Conservation (phyloP, 305 asterid species). For the Coffea humblotiana region DNA sequence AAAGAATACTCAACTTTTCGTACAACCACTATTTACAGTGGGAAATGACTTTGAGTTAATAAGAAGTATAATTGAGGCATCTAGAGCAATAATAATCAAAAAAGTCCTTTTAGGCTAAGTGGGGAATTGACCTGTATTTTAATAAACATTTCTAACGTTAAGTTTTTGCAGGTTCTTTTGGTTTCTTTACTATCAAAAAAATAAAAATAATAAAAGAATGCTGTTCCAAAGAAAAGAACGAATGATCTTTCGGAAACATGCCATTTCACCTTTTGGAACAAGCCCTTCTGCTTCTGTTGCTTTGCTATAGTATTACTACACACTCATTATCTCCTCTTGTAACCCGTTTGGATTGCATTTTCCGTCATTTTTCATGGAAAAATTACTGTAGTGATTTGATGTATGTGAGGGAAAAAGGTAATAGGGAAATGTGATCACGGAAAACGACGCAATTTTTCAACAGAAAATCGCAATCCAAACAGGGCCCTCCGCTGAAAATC, state of each 20-base stretch:
- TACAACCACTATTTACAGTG: slow-evolving; percentile 13
- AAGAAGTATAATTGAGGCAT: slow-evolving; percentile 16
- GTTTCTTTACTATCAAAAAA: neutral
- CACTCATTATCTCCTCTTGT: too few relatives aligned
- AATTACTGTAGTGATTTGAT: too few relatives aligned
- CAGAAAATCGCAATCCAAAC: too few relatives aligned
- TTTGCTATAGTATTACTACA: too few relatives aligned
- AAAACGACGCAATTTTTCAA: too few relatives aligned
- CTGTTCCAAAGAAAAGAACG: neutral
- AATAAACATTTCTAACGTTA: slow-evolving; percentile 10
- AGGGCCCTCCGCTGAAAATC: too few relatives aligned
- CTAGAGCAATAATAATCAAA: slow-evolving; percentile 12
- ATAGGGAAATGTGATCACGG: too few relatives aligned
- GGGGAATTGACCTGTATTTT: slow-evolving; percentile 25
- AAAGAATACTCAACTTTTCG: neutral
- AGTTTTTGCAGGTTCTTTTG: slow-evolving; percentile 8
- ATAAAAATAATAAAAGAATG: neutral
- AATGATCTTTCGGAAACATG: neutral
- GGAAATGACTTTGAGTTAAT: neutral
- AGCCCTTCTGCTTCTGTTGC: neutral
- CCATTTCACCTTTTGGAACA: neutral
- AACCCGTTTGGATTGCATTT: too few relatives aligned
- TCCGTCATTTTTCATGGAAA: too few relatives aligned
- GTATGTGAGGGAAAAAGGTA: too few relatives aligned
- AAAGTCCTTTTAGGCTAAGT: slow-evolving; percentile 18